Evolutionary conservation across 208 protist species (phyloP), one percentile per base, ranked within the genome.

Genomic region (Trypanosomatidae sp.): DNA sequence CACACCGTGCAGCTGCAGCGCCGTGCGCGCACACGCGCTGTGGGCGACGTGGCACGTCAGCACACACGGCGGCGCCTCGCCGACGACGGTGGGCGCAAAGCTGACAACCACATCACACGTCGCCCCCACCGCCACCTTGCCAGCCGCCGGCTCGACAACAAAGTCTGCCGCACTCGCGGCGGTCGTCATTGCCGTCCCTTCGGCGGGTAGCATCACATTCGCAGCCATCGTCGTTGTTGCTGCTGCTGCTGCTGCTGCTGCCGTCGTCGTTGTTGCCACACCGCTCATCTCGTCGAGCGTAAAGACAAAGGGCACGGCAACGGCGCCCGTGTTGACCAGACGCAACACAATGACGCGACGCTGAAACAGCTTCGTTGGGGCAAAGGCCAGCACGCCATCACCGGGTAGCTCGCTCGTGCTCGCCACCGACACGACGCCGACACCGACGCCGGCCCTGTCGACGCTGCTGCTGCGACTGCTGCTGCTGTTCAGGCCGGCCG

Each of bases 291-390:
- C 43, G 0, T 30, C 22, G 8, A 77, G 33, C 15, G 19, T 6
- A 28, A 88, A 44, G 19, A 43, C 53, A 63, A 82, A 97, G 0
- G 72, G 74, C 20, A 98, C 45, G 16, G 44, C 33, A 1, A 95
- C 80, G 20, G 20, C 45, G 23, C 90, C 73, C 2, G 71, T 92
- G 68, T 98, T 98, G 39, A 32, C 66, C 19, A 98, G 18, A 3
- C 72, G 66, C 33, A 98, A 53, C 5, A 56, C 49, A 4, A 73
- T 61, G 4, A 70, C 59, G 8, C 92, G 66, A 26, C 65, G 67
- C 68, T 97, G 90, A 60, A 97, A 97, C 53, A 98, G 88, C 53
- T 96, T 94, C 21, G 95, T 98, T 20, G 60, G 56, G 6, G 62
- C 49, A 46, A 98, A 98, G 2, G 40, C 42, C 6, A 98, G 71